Conservation (phyloP, 495 filamentous ascomycete species). For the Neurospora sublineolata region DNA sequence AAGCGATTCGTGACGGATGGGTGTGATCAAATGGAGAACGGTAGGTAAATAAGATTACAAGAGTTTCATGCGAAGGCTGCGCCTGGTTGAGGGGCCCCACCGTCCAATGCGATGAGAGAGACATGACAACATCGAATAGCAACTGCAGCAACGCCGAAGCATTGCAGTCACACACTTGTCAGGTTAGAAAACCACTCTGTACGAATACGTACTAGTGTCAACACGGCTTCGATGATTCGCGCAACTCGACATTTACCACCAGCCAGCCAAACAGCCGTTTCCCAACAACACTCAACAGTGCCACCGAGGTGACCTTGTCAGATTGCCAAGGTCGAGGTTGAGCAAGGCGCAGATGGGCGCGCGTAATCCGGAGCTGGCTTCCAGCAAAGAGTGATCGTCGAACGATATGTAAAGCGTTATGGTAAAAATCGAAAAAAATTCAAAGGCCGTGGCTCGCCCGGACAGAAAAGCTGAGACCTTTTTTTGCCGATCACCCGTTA, state of each 20-base stretch:
- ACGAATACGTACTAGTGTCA: not conserved
- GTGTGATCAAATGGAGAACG: not conserved
- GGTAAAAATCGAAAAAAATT: not conserved
- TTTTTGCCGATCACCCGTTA: too few species aligned
- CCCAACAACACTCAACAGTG: not conserved
- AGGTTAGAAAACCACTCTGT: not conserved
- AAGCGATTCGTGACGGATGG: not conserved
- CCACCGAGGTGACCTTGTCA: not conserved
- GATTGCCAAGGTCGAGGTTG: not conserved
- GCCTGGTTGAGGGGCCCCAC: not conserved
- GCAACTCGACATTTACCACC: not conserved
- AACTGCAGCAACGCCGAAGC: not conserved
- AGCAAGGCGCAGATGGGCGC: not conserved
- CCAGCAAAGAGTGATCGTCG: not conserved
- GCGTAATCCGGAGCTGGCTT: not conserved
- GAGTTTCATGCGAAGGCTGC: not conserved
- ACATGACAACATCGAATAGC: not conserved
- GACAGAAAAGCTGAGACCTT: too few species aligned
- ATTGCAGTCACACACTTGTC: not conserved
- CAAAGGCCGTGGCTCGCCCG: not conserved
- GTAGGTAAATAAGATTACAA: not conserved
- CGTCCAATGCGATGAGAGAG: not conserved
- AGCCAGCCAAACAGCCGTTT: not conserved
- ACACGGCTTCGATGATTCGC: not conserved
- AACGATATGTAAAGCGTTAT: not conserved